Percentiles rank a stretch among this genome's conserved stretches.
These are phyloP conservation scores for Rhizophagus sp. DNA, from an alignment of 192 early-diverging fungal genomes.

Conservation along the genomic window DNA sequence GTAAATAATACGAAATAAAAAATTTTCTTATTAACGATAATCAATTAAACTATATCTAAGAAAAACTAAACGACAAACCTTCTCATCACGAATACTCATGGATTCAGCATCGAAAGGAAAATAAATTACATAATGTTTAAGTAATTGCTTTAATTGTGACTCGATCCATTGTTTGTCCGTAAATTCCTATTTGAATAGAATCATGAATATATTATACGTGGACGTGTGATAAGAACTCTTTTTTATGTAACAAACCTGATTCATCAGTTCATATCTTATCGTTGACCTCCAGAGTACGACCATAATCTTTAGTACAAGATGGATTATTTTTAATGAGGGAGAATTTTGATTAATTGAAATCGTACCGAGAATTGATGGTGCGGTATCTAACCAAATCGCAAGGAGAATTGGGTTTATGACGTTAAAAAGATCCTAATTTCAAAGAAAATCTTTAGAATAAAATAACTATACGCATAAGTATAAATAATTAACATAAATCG, in stretches of 20 bases:
- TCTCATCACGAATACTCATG: slow-evolving; percentile 45
- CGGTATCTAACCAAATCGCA: slow-evolving; percentile 77
- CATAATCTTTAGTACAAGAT: slow-evolving; percentile 63
- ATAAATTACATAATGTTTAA: slow-evolving; percentile 68
- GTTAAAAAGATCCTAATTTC: slow-evolving; percentile 7
- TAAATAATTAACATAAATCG: not conserved
- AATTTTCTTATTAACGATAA: not conserved
- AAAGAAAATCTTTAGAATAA: not conserved
- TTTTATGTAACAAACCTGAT: slow-evolving; percentile 27
- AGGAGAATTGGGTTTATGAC: slow-evolving; percentile 64
- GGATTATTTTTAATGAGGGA: slow-evolving; percentile 62
- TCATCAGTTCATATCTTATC: slow-evolving; percentile 35
- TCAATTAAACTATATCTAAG: not conserved
- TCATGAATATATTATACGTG: not conserved
- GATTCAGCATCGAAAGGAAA: slow-evolving; percentile 76
- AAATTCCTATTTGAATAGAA: not conserved
- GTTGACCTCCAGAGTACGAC: slow-evolving; percentile 70
- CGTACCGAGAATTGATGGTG: slow-evolving; percentile 62
- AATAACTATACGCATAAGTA: no score
- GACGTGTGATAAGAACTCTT: slow-evolving; percentile 27
- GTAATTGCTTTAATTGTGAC: slow-evolving; percentile 54
- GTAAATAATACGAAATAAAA: not conserved
- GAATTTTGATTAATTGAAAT: slow-evolving; percentile 48
- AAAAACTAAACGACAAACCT: slow-evolving; percentile 41
- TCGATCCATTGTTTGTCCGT: slow-evolving; percentile 46